Evolutionary conservation across 2,329 filamentous ascomycete species (phyloP).

Genomic region (Mycosphaerella arachidis): DNA sequence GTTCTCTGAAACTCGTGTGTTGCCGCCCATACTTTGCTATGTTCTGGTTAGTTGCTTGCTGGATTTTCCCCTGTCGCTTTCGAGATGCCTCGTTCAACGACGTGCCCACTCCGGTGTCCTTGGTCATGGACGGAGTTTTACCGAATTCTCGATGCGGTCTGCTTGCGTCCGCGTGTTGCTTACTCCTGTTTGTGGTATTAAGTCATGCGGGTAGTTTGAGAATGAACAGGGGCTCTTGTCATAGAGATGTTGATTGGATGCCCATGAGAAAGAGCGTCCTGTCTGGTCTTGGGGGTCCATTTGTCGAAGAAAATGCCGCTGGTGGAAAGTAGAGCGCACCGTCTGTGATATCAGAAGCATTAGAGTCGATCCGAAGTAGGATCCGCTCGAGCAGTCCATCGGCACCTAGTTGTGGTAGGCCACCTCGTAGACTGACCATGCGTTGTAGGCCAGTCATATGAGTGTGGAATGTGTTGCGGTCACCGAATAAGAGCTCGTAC

Average conservation of each 20-base stretch:
- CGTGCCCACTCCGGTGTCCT: background rate
- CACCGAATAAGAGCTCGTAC: conserved; percentile 51
- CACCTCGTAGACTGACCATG: conserved; percentile 45
- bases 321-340: conserved; percentile 28
- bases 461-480: conserved; percentile 39
- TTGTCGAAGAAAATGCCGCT: conserved; percentile 15
- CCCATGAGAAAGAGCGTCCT: conserved; percentile 19
- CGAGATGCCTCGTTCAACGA: background rate
- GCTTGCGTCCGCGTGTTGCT: background rate
- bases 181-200: background rate
- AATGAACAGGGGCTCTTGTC: background rate
- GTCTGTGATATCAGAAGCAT: conserved; percentile 26
- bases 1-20: background rate
- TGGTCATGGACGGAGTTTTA: background rate
- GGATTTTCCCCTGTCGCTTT: background rate
- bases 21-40: conserved; percentile 1
- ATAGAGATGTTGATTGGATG: conserved; percentile 2
- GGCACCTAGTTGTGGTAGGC: conserved; percentile 41
- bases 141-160: background rate
- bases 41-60: background rate
- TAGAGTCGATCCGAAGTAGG: conserved; percentile 47
- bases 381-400: conserved; percentile 46
- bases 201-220: background rate
- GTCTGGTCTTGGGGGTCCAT: conserved; percentile 17
- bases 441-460: conserved; percentile 47